Evolutionary conservation across 371 early-diverging fungal genomes (phyloP).

Genomic region (Sporodiniella umbellata): DNA sequence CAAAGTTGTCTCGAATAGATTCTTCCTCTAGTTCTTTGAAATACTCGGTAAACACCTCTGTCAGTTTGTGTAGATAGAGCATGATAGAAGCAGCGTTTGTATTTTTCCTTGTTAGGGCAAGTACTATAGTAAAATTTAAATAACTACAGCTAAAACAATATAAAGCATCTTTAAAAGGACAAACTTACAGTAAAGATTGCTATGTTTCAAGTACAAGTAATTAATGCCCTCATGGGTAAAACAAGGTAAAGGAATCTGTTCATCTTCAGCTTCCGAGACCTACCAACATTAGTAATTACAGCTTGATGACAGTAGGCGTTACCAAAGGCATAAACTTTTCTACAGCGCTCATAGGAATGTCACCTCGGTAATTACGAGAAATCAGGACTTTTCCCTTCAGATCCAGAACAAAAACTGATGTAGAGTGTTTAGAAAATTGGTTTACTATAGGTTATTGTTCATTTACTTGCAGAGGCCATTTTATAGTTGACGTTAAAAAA

Average conservation of each 20-base stretch:
- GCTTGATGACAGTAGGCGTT: slow-evolving; percentile 2
- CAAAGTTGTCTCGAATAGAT: slow-evolving; percentile 93
- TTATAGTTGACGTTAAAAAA: background rate
- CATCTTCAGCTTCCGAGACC: slow-evolving; percentile 87
- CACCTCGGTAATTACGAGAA: slow-evolving; percentile 90
- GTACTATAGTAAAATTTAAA: too few relatives aligned
- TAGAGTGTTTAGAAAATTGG: background rate
- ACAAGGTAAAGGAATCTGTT: slow-evolving; percentile 85
- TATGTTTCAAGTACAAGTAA: slow-evolving; percentile 92
- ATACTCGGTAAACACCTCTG: slow-evolving; percentile 94
- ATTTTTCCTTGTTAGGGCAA: slow-evolving; percentile 95
- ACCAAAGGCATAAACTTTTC: slow-evolving; percentile 97
- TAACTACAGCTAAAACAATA: too few relatives aligned
- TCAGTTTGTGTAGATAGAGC: slow-evolving; percentile 90
- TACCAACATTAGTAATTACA: slow-evolving; percentile 5
- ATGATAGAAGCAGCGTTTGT: slow-evolving; percentile 95
- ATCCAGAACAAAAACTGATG: slow-evolving; percentile 92
- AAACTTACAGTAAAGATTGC: slow-evolving; percentile 90
- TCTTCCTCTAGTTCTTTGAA: slow-evolving; percentile 98
- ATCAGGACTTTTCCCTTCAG: slow-evolving; percentile 97
- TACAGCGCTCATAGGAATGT: slow-evolving; percentile 90
- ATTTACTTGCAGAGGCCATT: slow-evolving; percentile 29
- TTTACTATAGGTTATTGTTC: background rate
- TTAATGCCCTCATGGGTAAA: slow-evolving; percentile 93
- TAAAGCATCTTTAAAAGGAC: too few relatives aligned